Evolutionary conservation across 2,329 filamentous ascomycete genomes (phyloP), one percentile per base, ranked within the genome.

Genomic region (Trichoderma gracile): DNA sequence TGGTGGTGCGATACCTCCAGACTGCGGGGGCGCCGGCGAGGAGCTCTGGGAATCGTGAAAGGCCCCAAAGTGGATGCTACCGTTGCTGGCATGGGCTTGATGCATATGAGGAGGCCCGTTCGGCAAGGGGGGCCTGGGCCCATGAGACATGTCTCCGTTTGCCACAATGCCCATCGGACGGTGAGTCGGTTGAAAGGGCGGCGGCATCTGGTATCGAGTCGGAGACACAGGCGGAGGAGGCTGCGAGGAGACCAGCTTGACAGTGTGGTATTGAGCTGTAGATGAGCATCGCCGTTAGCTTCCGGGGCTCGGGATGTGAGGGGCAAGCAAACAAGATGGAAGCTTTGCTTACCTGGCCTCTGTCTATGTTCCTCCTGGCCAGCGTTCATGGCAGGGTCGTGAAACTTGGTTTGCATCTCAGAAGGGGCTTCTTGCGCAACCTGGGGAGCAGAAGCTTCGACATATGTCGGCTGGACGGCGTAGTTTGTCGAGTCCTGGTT

Each of bases 41-140:
- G 85, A 83, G 60, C 79, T 82, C 69, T 83, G 82, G 14, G 86
- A 88, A 19, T 80, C 81, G 38, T 80, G 76, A 66, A 84, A 82
- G 7, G 78, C 78, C 40, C 83, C 83, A 69, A 88, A 87, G 67
- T 86, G 79, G 58, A 87, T 75, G 71, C 81, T 86, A 43, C 82
- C 79, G 65, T 81, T 81, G 71, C 82, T 87, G 15, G 79, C 80
- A 61, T 83, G 84, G 46, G 80, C 73, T 58, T 85, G 82, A 68
- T 86, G 64, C 69, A 82, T 72, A 38, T 71, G 73, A 21, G 70
- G 72, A 17, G 72, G 77, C 25, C 75, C 75, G 47, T 76, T 76
- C 40, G 75, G 72, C 27, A 73, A 65, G 61, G 70, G 73, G 17
- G 71, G 73, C n/a, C 74, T 74, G 63, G 73, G 71, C 9, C 73